Conservation (phyloP, 257 asterid species). For the Osmanthus fragrans region DNA sequence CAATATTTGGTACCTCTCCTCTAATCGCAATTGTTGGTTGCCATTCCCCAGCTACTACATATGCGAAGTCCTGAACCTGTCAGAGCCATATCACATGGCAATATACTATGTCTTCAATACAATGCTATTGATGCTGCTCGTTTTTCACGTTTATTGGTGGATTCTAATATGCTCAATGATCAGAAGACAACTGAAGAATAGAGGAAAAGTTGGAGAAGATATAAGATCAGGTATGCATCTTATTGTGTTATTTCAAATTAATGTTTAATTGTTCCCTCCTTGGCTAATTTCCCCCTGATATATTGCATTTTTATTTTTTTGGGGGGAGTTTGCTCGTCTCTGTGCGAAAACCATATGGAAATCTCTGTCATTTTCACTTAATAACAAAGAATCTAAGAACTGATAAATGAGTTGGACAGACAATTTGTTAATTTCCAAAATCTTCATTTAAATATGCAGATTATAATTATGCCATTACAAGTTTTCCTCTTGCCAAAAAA, state of each 20-base stretch:
- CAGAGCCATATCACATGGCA: constrained; percentile 33
- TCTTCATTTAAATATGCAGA: too few species aligned
- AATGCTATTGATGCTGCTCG: constrained; percentile 69
- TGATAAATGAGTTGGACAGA: background rate
- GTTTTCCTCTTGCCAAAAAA: background rate
- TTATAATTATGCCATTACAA: constrained; percentile 14
- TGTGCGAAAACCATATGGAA: background rate
- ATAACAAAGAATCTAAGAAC: background rate
- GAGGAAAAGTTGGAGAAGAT: constrained; percentile 95
- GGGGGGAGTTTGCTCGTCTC: background rate
- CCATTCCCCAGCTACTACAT: constrained; percentile 53
- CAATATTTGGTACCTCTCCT: background rate
- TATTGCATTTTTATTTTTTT: background rate
- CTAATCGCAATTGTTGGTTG: constrained; percentile 32
- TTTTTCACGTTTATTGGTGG: constrained; percentile 99
- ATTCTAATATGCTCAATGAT: constrained; percentile 80
- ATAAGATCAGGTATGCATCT: constrained; percentile 79
- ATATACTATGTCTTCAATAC: constrained; percentile 80
- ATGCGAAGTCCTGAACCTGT: constrained; percentile 45
- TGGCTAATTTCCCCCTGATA: background rate
- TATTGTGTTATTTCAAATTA: constrained; percentile 4
- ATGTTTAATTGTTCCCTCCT: background rate
- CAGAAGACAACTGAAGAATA: constrained; percentile 70
- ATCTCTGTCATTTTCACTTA: constrained; percentile 31
- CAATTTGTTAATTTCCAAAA: too few species aligned